Base-by-base conservation (phyloP, 495 filamentous ascomycete genomes). In the Pyrenopolyporus hunteri region DNA sequence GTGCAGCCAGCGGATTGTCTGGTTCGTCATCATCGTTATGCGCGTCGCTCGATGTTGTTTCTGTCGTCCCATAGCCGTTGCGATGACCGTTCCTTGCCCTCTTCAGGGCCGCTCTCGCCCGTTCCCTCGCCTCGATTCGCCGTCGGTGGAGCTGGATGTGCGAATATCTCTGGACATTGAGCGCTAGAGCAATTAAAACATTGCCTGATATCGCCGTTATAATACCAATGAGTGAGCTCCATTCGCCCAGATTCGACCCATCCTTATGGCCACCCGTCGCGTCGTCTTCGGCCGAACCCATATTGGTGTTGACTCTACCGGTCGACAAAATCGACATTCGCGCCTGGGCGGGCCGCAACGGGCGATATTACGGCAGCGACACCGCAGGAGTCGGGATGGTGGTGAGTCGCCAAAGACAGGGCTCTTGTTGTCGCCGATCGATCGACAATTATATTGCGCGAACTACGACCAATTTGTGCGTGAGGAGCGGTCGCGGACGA, bases 101-200 rank as follows among this genome's bases (percentile, higher is more conserved):
- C 50, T 67, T 73, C n/a, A 67, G 52, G 28, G 72, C 70, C 16
- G 84, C 78, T 19, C 79, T 79, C 26, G 85, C 84, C 46, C 80
- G 83, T 72, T 83, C 80, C 45, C 73, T 64, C 14, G 70, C 60
- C 40, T 72, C 68, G 14, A 67, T 44, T 11, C 69, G 70, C 42
- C 72, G 70, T 26, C 76, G 69, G 45, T 82, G 76, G 45, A 98
- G 82, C 31, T 89, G 83, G 51, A 94, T 90, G 70, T 98, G 94
- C 13, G 93, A 92, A 71, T 97, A 97, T 47, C 95, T 90, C 72
- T 98, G 94, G 40, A 94, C 91, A 63, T 98, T 98, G 53, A 98
- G 89, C 10, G 94, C 94, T 49, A 98, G 82, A 3, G 93, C 95
- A 31, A 98, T 98, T 49, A 98, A 79, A 28, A 97, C 80, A 71